A percentile compares a stretch with the other conserved stretches of the same genome.
Conservation (phyloP, 1,284 basidiomycete species). For the Marasmius oreades region DNA sequence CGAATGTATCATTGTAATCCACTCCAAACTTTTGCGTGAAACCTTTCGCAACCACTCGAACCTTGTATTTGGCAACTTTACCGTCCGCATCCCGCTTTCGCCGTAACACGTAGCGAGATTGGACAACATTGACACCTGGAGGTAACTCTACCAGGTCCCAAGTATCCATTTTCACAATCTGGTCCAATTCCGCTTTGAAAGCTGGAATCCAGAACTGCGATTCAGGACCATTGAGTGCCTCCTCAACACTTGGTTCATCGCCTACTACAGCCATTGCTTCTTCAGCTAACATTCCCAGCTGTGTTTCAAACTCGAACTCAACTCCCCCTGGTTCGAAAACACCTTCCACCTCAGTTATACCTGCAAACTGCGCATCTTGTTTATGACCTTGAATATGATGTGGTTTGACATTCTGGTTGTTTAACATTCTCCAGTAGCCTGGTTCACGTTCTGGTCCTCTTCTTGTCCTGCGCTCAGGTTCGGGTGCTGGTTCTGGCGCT, state of each 20-base stretch:
- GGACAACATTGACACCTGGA: constrained; percentile 20
- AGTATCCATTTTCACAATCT: constrained; percentile 17
- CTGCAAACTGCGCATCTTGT: not conserved
- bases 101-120: constrained; percentile 26
- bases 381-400: not conserved
- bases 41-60: constrained; percentile 11
- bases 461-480: not conserved
- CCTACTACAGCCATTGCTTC: constrained; percentile 5
- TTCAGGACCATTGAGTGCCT: constrained; percentile 5
- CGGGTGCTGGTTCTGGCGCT: not conserved
- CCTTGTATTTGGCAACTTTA: constrained; percentile 12
- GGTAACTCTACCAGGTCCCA: constrained; percentile 22
- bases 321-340: not conserved
- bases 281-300: not conserved
- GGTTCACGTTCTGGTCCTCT: not conserved
- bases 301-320: constrained; percentile 2
- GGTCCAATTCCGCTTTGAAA: constrained; percentile 7
- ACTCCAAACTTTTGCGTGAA: constrained; percentile 14
- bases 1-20: constrained; percentile 19
- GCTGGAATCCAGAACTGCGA: constrained; percentile 4
- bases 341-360: not conserved
- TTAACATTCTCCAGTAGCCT: not conserved
- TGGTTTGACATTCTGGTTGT: not conserved
- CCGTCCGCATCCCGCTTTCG: constrained; percentile 8
- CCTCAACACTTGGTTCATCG: constrained; percentile 3